Evolutionary conservation across 2,329 filamentous ascomycete species (phyloP), one percentile per base, ranked within the genome.

Genomic region (Zymoseptoria crescenta): DNA sequence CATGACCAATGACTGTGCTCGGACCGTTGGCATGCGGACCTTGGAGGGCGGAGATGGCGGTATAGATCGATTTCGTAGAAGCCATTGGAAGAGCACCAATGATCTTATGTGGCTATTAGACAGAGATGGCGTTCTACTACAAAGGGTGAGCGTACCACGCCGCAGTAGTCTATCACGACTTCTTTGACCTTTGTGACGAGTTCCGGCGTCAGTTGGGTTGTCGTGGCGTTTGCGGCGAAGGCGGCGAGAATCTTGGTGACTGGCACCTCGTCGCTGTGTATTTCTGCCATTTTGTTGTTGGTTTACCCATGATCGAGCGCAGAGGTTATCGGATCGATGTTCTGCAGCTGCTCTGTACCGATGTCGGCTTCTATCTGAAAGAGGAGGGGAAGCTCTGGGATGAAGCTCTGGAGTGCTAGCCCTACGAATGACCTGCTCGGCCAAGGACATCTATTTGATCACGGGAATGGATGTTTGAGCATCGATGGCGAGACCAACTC

Each of bases 1-100:
- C 72, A 54, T 70, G 71, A 10, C 68, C 72, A 52, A 74, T 71
- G n/a, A 75, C 72, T 9, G 71, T 73, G 49, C 68, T 71, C 6
- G 58, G 53, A 3, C 73, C 70, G 5, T 45, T 57, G 49, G 41
- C 62, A 4, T 55, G 54, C 8, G 56, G 8, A 8, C 68, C 68
- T 59, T 70, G 68, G 3, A 71, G 61, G 2, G 64, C 62, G 27
- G 49, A 27, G 28, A 71, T 64, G 49, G 67, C 64, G 7, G 64
- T 64, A 58, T 64, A 65, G 50, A 71, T 69, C 0, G 68, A 64
- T 7, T 55, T 52, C 8, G 68, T 67, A 2, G 68, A 70, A 27
- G 67, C 68, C 54, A 65, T 65, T 30, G 61, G 52, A 28, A 66
- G 50, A 4, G 66, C 69, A 49, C 68, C 69, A 20, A 67, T 60